Percentiles rank a stretch among this genome's conserved stretches.
Conservation (phyloP, 345 rosid genomes). For the Hypericum perforatum region DNA sequence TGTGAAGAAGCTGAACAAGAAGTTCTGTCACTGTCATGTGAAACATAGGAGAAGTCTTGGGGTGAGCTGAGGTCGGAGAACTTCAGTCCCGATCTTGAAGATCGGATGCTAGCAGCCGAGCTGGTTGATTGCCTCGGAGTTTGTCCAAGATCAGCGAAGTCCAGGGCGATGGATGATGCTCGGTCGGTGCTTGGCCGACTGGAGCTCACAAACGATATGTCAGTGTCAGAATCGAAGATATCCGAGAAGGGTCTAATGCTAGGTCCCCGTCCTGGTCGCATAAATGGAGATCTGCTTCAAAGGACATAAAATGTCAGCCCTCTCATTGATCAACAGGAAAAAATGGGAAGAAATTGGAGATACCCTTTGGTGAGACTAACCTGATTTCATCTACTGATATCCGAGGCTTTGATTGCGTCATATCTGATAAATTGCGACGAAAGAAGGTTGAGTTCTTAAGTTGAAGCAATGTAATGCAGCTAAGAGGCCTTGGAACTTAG, state of each 20-base stretch:
- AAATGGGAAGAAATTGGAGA: no score
- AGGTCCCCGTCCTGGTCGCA: background rate
- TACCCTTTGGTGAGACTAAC: no score
- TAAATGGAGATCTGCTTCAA: background rate
- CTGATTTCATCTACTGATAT: no score
- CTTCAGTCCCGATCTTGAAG: slow-evolving; percentile 39
- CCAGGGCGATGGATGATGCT: slow-evolving; percentile 34
- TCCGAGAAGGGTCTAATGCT: background rate
- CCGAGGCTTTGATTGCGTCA: no score
- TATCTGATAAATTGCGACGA: no score
- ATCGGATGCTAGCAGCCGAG: slow-evolving; percentile 53
- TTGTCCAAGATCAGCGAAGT: slow-evolving; percentile 35
- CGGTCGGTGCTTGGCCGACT: background rate
- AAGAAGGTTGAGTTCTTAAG: no score
- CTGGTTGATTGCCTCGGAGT: slow-evolving; percentile 40
- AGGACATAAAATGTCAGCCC: background rate
- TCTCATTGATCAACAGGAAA: no score
- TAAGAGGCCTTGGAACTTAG: no score
- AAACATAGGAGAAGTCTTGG: slow-evolving; percentile 42
- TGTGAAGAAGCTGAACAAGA: slow-evolving; percentile 52
- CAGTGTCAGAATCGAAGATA: background rate
- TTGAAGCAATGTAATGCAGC: no score
- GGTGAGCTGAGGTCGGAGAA: slow-evolving; percentile 29
- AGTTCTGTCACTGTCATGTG: slow-evolving; percentile 46
- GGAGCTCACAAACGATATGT: background rate